Evolutionary conservation across 2,329 filamentous ascomycete species (phyloP).

Genomic region (Paraconiothyrium sp.): DNA sequence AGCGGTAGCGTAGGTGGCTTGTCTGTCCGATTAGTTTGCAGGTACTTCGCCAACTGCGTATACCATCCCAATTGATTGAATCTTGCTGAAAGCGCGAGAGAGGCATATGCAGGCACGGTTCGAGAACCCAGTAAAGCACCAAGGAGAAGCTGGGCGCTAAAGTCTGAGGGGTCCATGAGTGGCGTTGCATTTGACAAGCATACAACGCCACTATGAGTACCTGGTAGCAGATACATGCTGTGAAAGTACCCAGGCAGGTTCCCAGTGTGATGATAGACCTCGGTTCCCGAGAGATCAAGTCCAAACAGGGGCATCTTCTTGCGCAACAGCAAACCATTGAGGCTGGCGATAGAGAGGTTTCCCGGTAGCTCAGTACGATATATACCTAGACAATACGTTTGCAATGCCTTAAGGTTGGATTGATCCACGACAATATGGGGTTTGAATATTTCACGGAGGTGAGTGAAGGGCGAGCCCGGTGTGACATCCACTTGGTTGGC

Average conservation of each 20-base stretch:
- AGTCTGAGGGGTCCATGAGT: conserved; percentile 23
- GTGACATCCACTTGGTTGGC: conserved; percentile 15
- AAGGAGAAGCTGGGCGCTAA: conserved; percentile 22
- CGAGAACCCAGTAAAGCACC: conserved; percentile 14
- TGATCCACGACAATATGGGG: conserved; percentile 18
- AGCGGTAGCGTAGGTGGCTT: conserved; percentile 13
- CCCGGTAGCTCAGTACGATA: conserved; percentile 25
- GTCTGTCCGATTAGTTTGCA: conserved; percentile 5
- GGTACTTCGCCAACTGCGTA: background rate
- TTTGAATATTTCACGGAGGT: conserved; percentile 17
- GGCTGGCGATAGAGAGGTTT: conserved; percentile 20
- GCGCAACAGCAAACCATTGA: conserved; percentile 12
- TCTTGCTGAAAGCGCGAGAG: conserved; percentile 1
- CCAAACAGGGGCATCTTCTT: conserved; percentile 16
- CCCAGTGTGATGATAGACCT: conserved; percentile 23
- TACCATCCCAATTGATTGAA: conserved; percentile 8
- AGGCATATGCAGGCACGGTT: background rate
- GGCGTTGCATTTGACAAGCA: conserved; percentile 24
- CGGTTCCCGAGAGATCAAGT: background rate
- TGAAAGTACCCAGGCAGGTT: conserved; percentile 13
- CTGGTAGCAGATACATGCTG: conserved; percentile 21
- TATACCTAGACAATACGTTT: conserved; percentile 26
- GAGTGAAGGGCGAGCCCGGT: conserved; percentile 19
- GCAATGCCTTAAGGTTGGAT: background rate
- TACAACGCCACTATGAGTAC: conserved; percentile 23